Evolutionary conservation across 2,329 filamentous ascomycete species (phyloP).

Genomic region (Fusarium anguioides): DNA sequence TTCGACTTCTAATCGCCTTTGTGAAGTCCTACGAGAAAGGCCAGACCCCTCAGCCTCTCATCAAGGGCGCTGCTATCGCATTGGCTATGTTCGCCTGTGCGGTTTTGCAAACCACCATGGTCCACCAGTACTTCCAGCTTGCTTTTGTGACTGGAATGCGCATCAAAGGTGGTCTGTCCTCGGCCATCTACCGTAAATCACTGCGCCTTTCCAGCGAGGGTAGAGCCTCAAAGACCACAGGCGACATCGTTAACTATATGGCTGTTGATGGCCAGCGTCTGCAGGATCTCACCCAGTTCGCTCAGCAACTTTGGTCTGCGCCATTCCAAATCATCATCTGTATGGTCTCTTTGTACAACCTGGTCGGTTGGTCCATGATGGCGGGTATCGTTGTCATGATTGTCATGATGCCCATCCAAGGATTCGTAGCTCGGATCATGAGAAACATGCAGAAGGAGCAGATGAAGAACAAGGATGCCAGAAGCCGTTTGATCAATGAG

Average conservation of each 20-base stretch:
- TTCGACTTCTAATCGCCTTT: constrained; percentile 85
- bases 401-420: constrained; percentile 96
- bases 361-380: constrained; percentile 96
- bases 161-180: constrained; percentile 89
- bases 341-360: constrained; percentile 93
- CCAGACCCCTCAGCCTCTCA: constrained; percentile 76
- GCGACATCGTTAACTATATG: constrained; percentile 99
- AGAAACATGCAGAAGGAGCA: constrained; percentile 94
- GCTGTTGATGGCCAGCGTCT: constrained; percentile 96
- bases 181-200: constrained; percentile 92
- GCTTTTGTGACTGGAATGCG: constrained; percentile 97
- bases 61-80: constrained; percentile 88
- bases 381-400: constrained; percentile 96
- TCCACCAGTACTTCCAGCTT: constrained; percentile 98
- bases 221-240: constrained; percentile 86
- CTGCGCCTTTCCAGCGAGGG: constrained; percentile 93
- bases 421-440: constrained; percentile 90
- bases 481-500: constrained; percentile 93
- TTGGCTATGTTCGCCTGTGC: constrained; percentile 92
- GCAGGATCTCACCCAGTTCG: constrained; percentile 94
- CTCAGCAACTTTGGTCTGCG: constrained; percentile 94
- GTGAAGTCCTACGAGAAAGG: constrained; percentile 78
- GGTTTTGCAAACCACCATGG: constrained; percentile 84
- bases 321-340: constrained; percentile 96
- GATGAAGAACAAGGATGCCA: constrained; percentile 99